Evolutionary conservation across 192 early-diverging fungal genomes (phyloP).

Genomic region (Gryganskiella cystojenkinii): DNA sequence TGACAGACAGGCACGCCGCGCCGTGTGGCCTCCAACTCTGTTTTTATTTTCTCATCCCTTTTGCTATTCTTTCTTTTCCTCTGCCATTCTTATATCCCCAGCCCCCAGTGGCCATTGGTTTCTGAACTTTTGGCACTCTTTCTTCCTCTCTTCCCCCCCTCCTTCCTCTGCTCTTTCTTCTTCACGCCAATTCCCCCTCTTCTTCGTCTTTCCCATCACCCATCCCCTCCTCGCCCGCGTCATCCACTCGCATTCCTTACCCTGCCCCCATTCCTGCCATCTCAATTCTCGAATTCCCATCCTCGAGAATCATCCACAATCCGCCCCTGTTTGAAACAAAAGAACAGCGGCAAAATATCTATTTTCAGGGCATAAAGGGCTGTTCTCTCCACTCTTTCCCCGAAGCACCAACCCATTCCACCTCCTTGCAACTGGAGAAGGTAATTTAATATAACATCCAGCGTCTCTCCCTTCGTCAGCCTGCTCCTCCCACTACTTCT

Average conservation of each 20-base stretch:
- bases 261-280: background rate
- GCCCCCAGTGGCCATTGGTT: no score
- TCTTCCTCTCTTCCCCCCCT: background rate
- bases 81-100: background rate
- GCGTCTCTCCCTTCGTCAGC: no score
- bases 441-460: background rate
- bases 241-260: background rate
- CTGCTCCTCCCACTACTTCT: no score
- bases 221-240: background rate
- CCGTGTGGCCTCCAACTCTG: no score
- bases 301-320: background rate
- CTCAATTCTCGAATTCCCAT: background rate
- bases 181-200: background rate
- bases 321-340: background rate
- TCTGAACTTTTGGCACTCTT: background rate
- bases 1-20: no score
- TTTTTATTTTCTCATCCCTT: no score
- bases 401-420: no score
- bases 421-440: slow-evolving; percentile 17
- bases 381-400: background rate
- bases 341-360: no score
- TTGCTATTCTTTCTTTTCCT: no score
- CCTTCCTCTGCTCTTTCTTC: background rate
- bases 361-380: no score
- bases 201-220: background rate